Evolutionary conservation across 257 asterid genomes (phyloP).

Genomic region (Solanum ossicruentum): DNA sequence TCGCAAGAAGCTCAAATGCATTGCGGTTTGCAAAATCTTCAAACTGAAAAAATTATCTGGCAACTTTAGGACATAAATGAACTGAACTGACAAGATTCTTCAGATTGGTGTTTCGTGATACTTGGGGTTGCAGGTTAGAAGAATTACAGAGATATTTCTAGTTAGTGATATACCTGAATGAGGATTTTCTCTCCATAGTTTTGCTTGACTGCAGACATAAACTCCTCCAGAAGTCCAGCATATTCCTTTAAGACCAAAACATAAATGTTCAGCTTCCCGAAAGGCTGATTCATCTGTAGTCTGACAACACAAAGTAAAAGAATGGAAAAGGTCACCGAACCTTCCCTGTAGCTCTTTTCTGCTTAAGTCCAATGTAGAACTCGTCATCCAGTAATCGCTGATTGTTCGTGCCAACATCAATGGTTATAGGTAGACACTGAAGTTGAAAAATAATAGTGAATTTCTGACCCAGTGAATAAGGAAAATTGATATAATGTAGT

Average conservation of each 20-base stretch:
- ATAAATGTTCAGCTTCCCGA: neutral
- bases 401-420: slow-evolving; percentile 90
- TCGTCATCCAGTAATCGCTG: slow-evolving; percentile 67
- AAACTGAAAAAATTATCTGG: slow-evolving; percentile 30
- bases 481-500: neutral
- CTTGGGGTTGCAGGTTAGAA: neutral
- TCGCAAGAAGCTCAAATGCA: slow-evolving; percentile 75
- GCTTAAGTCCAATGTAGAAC: slow-evolving; percentile 78
- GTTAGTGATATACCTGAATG: slow-evolving; percentile 39
- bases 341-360: slow-evolving; percentile 74
- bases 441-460: neutral
- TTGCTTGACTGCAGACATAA: slow-evolving; percentile 78
- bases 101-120: neutral
- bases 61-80: neutral
- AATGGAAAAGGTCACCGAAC: slow-evolving; percentile 15
- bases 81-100: neutral
- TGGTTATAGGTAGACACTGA: slow-evolving; percentile 85
- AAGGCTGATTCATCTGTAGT: neutral
- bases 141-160: neutral
- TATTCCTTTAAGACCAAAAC: slow-evolving; percentile 43
- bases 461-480: neutral
- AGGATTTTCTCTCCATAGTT: slow-evolving; percentile 84
- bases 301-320: neutral
- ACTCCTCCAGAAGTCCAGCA: slow-evolving; percentile 73
- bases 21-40: slow-evolving; percentile 95